A percentile compares a stretch with the other conserved stretches of the same genome.
These are phyloP conservation scores for Cryptosporidium muris DNA, from an alignment of 169 alveolate genomes.

Conservation along the genomic window DNA sequence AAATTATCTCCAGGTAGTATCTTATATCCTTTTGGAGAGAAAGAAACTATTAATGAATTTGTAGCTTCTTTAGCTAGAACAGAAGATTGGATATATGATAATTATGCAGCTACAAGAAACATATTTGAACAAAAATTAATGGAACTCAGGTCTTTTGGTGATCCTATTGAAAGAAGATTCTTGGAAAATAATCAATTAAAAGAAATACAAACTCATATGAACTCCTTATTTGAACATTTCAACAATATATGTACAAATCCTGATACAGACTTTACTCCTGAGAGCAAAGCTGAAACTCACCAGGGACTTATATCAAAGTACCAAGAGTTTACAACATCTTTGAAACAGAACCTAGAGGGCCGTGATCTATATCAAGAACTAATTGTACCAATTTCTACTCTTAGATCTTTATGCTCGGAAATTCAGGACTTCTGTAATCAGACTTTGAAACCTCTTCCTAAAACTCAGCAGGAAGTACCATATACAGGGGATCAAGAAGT, in stretches of 20 bases:
- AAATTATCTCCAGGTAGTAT: conserved; percentile 63
- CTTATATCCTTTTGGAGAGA: conserved; percentile 37
- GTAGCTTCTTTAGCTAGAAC: conserved; percentile 47
- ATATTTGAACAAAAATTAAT: conserved; percentile 57
- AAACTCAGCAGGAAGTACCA: background rate
- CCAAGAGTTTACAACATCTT: conserved; percentile 33
- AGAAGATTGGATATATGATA: conserved; percentile 75
- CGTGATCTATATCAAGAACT: conserved; percentile 25
- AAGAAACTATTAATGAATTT: conserved; percentile 33
- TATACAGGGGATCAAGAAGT: background rate
- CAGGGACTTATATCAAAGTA: conserved; percentile 25
- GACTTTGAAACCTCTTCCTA: conserved; percentile 34
- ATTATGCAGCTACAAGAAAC: conserved; percentile 44
- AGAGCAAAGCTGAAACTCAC: conserved; percentile 32
- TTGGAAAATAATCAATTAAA: conserved; percentile 44
- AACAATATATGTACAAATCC: conserved; percentile 19
- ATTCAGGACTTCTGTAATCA: conserved; percentile 48
- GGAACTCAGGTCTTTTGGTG: conserved; percentile 42
- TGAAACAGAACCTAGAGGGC: conserved; percentile 45
- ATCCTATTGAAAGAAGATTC: conserved; percentile 62
- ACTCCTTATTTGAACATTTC: conserved; percentile 35
- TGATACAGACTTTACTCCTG: conserved; percentile 61
- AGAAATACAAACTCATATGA: conserved; percentile 48
- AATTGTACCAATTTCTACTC: conserved; percentile 32
- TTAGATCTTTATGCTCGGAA: conserved; percentile 34